Evolutionary conservation across 164 flowering plant species (phyloP), one percentile per base, ranked within the genome.

Genomic region (Malania oleifera): DNA sequence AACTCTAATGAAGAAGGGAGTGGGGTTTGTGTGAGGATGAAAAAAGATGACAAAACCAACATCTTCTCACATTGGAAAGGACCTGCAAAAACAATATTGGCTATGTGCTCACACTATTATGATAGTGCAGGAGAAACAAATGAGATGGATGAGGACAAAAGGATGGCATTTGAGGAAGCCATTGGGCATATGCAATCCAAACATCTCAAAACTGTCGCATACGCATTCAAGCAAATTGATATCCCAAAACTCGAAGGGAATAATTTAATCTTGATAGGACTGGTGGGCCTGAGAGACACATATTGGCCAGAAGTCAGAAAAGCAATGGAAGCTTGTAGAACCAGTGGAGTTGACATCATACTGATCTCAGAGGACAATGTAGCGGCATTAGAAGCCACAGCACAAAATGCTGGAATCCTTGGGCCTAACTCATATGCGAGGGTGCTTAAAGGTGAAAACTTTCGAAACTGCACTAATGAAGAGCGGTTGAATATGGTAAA

Each of bases 21-120:
- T 26, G 64, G 66, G 20, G 45, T 57, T 15, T 23, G 68, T 56
- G 7, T 69, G 45, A 48, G 61, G 57, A 68, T 34, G 23, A 50
- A 10, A 45, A 65, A 43, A 17, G 57, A 35, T 0, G 19, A 55
- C 26, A 59, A 20, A 14, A 20, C 52, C 20, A 19, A 0, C 26
- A 8, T 41, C 28, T 34, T 56, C 41, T 27, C 26, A 39, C 63
- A 66, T 24, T 69, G 60, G 57, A 57, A 52, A 20, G 77, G 73
- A 56, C 57, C 27, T 51, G 68, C 67, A 19, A 40, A 45, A 13
- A 23, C 61, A 2, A 60, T 73, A 22, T 40, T 73, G 49, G 23
- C 52, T 7, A 62, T 49, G 70, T 69, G 73, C 37, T 62, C 70
- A 4, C 46, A 46, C 18, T 73, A 57, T 60, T 66, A 73, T 52